A percentile compares a stretch with the other conserved stretches of the same genome.
Evolutionary conservation across 148 eudicot genomes (phyloP).

Genomic region (Chenopodium suecicum): DNA sequence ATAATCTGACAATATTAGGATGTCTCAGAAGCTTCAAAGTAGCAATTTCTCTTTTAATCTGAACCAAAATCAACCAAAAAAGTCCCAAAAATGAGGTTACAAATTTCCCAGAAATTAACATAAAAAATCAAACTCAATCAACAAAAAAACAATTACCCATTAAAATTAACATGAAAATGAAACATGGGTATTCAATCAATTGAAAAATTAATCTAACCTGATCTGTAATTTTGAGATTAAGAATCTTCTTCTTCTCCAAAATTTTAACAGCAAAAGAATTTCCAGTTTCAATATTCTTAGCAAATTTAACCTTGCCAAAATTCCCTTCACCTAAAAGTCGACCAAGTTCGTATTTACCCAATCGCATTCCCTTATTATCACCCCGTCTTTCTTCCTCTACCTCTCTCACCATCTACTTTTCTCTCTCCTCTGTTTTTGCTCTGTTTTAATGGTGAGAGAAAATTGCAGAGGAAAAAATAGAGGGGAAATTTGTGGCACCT

Average conservation of each 20-base stretch:
- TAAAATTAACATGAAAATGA: constrained; percentile 3
- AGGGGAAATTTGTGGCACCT: no score
- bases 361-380: constrained; percentile 45
- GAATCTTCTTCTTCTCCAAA: constrained; percentile 62
- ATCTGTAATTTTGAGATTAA: constrained; percentile 67
- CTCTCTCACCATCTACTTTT: constrained; percentile 37
- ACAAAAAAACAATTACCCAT: background rate
- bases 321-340: constrained; percentile 83
- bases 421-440: background rate
- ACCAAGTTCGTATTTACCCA: constrained; percentile 85
- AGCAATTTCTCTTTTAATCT: constrained; percentile 93
- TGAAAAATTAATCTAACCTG: constrained; percentile 42
- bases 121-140: background rate
- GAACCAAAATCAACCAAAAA: constrained; percentile 6
- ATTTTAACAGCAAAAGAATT: constrained; percentile 72
- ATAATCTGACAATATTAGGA: constrained; percentile 81
- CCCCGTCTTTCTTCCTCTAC: constrained; percentile 23
- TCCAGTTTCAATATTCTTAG: constrained; percentile 59
- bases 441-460: background rate
- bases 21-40: constrained; percentile 87
- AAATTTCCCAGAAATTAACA: background rate
- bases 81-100: background rate
- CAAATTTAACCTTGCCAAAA: constrained; percentile 83
- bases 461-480: background rate
- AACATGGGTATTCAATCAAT: background rate